Evolutionary conservation across 345 rosid species (phyloP).

Genomic region (Dipteronia sinensis): DNA sequence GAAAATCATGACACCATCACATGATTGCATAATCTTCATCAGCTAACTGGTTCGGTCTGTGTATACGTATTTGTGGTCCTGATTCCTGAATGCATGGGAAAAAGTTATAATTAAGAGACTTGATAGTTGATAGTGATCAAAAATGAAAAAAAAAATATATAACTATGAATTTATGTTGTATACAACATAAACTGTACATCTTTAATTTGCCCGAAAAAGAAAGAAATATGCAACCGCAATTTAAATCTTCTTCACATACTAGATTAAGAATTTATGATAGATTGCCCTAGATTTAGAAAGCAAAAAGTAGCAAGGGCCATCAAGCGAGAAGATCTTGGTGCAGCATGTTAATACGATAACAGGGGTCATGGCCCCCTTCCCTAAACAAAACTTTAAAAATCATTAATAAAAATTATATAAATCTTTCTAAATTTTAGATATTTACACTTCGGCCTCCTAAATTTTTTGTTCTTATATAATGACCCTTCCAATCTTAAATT

Average conservation of each 20-base stretch:
- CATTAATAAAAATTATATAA: too few species aligned
- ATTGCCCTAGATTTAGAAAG: neutral
- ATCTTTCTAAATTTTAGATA: too few species aligned
- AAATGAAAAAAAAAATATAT: too few species aligned
- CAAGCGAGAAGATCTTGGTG: too few species aligned
- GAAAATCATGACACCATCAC: slow-evolving; percentile 1
- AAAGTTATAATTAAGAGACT: neutral
- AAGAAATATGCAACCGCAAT: neutral
- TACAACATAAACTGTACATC: neutral
- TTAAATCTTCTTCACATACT: neutral
- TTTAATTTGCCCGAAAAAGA: neutral
- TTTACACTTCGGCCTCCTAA: too few species aligned
- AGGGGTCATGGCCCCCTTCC: too few species aligned
- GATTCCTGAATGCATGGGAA: neutral
- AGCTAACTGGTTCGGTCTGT: too few species aligned
- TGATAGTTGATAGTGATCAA: neutral
- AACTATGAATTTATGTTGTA: neutral
- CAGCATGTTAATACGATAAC: too few species aligned
- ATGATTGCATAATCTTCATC: neutral
- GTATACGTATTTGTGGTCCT: slow-evolving; percentile 15
- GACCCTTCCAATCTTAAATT: too few species aligned
- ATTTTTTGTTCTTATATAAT: too few species aligned
- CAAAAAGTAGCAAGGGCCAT: neutral
- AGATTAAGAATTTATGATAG: neutral
- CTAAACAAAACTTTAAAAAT: too few species aligned